Conservation (phyloP, 2,329 filamentous ascomycete species). For the Leptographium radiaticola region DNA sequence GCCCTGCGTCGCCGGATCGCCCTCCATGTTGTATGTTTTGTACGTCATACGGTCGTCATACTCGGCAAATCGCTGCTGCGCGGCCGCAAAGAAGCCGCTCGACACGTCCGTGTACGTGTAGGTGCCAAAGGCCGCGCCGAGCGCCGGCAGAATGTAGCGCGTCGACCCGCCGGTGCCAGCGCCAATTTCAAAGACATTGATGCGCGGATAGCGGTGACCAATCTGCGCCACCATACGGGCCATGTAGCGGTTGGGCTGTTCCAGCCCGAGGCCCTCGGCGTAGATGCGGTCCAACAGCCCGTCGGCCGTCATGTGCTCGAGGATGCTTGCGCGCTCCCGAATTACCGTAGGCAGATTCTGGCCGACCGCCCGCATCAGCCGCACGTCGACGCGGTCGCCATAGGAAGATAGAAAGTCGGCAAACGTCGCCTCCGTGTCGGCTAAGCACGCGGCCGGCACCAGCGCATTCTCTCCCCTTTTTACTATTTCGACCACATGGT, state of each 20-base stretch:
- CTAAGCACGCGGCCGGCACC: no score
- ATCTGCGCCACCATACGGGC: conserved; percentile 7
- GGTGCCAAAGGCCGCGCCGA: conserved; percentile 11
- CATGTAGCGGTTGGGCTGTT: conserved; percentile 6
- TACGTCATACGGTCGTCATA: conserved; percentile 16
- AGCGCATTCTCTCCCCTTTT: no score
- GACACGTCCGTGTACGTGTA: conserved; percentile 13
- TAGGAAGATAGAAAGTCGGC: conserved; percentile 12
- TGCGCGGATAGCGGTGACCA: conserved; percentile 14
- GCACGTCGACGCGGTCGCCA: background rate
- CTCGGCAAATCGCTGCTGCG: conserved; percentile 15
- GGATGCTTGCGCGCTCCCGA: conserved; percentile 12
- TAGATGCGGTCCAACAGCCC: conserved; percentile 12
- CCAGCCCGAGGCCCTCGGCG: conserved; percentile 7
- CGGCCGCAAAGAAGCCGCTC: conserved; percentile 18
- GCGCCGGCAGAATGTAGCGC: conserved; percentile 10
- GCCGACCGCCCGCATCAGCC: conserved; percentile 8
- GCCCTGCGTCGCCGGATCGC: conserved; percentile 14
- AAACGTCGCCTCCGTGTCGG: conserved; percentile 13
- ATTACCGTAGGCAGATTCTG: conserved; percentile 13
- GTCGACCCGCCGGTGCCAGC: conserved; percentile 17
- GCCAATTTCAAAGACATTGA: conserved; percentile 25
- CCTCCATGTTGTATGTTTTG: conserved; percentile 20
- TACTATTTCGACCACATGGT: no score
- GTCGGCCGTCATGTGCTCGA: conserved; percentile 16